Evolutionary conservation across 306 rosid species (phyloP).

Genomic region (Herpetospermum pedunculosum): DNA sequence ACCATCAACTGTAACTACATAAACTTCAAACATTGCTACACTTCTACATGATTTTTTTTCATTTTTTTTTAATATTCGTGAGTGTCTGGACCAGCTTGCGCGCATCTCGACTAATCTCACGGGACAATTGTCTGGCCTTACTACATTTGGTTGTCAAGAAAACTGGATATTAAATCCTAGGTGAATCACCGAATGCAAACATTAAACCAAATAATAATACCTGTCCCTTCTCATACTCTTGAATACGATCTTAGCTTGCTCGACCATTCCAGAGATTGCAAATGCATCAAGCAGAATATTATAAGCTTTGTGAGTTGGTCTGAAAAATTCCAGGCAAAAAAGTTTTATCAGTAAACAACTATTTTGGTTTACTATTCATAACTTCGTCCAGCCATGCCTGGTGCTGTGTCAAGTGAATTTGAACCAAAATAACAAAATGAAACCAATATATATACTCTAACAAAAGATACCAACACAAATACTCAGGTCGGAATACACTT

Average conservation of each 20-base stretch:
- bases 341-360: background rate
- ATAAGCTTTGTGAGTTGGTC: conserved; percentile 90
- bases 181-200: background rate
- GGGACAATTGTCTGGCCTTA: no score
- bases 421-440: background rate
- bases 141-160: no score
- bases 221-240: conserved; percentile 95
- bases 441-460: background rate
- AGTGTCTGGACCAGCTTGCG: no score
- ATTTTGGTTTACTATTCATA: background rate
- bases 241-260: conserved; percentile 73
- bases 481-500: background rate
- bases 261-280: conserved; percentile 93
- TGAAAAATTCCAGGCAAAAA: conserved; percentile 17
- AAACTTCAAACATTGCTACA: background rate
- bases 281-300: conserved; percentile 86
- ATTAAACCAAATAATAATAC: conserved; percentile 24
- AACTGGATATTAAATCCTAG: no score
- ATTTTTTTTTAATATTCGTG: no score
- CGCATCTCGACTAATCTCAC: no score
- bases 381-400: background rate
- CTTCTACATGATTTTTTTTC: no score
- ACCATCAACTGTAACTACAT: background rate
- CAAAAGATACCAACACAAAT: background rate
- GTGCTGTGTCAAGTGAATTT: background rate